Conservation (phyloP, 352 stramenopile species). For the Chrysophaeum taylorii region DNA sequence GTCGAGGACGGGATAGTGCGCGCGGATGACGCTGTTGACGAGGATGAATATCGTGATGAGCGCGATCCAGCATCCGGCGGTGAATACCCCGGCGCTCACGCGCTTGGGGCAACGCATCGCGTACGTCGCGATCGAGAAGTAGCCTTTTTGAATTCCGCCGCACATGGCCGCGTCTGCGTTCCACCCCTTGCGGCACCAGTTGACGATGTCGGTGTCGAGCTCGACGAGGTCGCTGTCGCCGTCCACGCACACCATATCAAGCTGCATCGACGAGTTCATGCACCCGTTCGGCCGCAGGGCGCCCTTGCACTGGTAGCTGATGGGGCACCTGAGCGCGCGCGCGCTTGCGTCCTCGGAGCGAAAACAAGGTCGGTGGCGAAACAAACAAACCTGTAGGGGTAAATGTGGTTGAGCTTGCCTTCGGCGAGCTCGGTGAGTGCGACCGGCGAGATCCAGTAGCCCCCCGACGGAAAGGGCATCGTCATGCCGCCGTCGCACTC, state of each 20-base stretch:
- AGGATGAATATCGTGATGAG: neutral
- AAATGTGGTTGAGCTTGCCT: neutral
- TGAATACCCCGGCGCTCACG: neutral
- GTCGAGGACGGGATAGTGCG: neutral
- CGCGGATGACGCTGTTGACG: neutral
- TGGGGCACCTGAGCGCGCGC: neutral
- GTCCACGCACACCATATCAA: neutral
- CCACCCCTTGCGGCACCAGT: neutral
- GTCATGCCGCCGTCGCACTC: neutral
- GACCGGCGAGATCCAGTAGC: neutral
- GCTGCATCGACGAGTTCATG: neutral
- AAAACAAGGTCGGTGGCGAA: neutral
- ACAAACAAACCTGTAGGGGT: neutral
- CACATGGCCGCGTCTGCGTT: neutral
- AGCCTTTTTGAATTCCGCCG: neutral
- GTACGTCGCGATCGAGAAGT: neutral
- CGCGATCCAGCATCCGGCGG: neutral
- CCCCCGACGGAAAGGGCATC: neutral
- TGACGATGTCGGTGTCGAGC: neutral
- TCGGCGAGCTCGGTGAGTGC: too few species aligned
- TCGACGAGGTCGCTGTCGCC: neutral
- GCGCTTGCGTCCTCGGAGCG: neutral
- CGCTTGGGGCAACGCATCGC: neutral
- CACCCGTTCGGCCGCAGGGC: neutral
- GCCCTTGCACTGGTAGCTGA: neutral